phyloP scores from a whole-genome alignment of 495 filamentous ascomycete genomes.

The Neurospora sp. region DNA sequence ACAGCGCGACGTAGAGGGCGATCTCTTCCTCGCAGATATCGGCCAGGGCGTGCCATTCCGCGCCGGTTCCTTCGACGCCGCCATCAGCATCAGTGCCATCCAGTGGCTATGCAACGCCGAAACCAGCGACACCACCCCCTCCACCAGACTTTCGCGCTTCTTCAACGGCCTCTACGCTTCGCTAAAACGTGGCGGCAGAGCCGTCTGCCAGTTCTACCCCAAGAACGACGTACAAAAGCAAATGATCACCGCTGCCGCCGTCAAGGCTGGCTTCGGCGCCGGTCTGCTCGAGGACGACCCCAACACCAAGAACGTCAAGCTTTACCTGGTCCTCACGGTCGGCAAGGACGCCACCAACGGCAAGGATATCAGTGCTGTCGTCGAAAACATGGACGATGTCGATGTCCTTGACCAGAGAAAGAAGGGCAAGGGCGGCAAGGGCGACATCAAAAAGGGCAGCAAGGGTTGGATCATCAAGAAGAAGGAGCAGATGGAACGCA shows the following conservation, averaged over 20 bases:
- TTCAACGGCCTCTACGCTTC: constrained; percentile 87
- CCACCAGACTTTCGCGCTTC: constrained; percentile 68
- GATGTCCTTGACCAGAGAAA: constrained; percentile 66
- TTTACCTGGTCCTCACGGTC: constrained; percentile 89
- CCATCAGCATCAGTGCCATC: constrained; percentile 86
- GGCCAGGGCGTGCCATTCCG: constrained; percentile 94
- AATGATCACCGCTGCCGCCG: constrained; percentile 83
- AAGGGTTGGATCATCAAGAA: constrained; percentile 88
- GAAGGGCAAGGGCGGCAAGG: constrained; percentile 40
- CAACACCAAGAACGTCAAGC: constrained; percentile 86
- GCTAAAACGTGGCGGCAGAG: constrained; percentile 73
- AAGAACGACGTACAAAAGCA: constrained; percentile 84
- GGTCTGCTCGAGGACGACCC: constrained; percentile 92
- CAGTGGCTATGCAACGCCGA: constrained; percentile 99
- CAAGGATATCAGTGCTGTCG: constrained; percentile 74
- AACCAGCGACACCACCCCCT: constrained; percentile 65
- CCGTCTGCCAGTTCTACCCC: constrained; percentile 96
- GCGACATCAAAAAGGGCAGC: constrained; percentile 61
- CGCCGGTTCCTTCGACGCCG: constrained; percentile 85
- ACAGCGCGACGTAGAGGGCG: constrained; percentile 84
- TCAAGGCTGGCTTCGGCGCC: constrained; percentile 90
- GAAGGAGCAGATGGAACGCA: constrained; percentile 89
- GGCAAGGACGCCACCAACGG: constrained; percentile 62
- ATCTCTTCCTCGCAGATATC: constrained; percentile 84
- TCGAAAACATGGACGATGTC: constrained; percentile 79